phyloP scores from a whole-genome alignment of 2,329 filamentous ascomycete genomes.

The Ploettnerulaceae sp. region DNA sequence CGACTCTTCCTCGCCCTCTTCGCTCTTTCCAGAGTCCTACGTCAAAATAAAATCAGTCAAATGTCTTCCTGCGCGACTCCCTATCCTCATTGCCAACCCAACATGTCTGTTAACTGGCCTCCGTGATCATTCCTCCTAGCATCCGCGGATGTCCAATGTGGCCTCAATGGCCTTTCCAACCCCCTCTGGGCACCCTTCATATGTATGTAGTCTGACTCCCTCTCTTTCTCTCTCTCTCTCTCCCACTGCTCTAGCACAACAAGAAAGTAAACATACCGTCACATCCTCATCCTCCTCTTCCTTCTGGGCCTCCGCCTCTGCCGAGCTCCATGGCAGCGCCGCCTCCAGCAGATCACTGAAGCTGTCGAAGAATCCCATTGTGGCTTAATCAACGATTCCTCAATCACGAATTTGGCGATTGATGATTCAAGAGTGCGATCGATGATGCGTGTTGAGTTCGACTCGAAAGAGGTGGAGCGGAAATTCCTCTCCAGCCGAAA shows the following conservation, averaged over 20 bases:
- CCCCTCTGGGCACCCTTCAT: too few relatives aligned
- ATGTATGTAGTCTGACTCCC: conserved; percentile 28
- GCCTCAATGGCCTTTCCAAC: neutral
- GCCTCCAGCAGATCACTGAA: conserved; percentile 61
- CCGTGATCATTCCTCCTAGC: neutral
- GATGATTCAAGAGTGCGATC: conserved; percentile 9
- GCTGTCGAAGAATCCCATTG: conserved; percentile 64
- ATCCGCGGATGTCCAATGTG: too few relatives aligned
- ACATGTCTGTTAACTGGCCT: too few relatives aligned
- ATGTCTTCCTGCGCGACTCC: too few relatives aligned
- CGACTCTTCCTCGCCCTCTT: conserved; percentile 42
- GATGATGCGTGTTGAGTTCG: conserved; percentile 8
- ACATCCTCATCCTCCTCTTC: conserved; percentile 40
- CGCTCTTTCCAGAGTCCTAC: conserved; percentile 29
- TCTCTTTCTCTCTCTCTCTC: neutral
- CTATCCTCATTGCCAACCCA: too few relatives aligned
- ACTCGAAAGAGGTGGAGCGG: conserved; percentile 5
- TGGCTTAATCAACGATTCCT: conserved; percentile 13
- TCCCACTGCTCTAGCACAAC: too few relatives aligned
- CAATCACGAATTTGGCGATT: conserved; percentile 10
- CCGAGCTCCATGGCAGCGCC: conserved; percentile 59
- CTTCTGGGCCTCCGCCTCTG: conserved; percentile 56
- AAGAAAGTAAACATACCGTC: conserved; percentile 11
- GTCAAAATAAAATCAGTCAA: neutral
- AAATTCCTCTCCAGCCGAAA: conserved; percentile 15